Evolutionary conservation across 257 asterid genomes (phyloP).

Genomic region (Nicotiana tabacum): DNA sequence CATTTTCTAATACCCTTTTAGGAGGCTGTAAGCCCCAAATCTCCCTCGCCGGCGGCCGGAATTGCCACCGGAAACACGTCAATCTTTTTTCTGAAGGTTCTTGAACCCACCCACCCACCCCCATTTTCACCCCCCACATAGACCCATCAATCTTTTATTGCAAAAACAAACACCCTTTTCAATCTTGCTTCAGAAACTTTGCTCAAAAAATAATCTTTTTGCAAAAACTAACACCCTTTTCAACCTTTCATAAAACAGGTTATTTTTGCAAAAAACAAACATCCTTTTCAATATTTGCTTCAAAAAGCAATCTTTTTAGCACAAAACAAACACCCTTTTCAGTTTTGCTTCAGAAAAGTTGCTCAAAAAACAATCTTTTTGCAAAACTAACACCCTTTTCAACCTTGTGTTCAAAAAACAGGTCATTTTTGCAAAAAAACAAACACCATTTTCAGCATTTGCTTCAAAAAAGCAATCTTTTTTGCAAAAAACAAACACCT

Average conservation of each 20-base stretch:
- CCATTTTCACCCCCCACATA: background rate
- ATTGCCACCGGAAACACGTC: slow-evolving; percentile 20
- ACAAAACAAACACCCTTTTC: background rate
- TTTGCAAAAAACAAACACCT: background rate
- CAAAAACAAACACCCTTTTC: background rate
- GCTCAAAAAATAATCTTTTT: background rate
- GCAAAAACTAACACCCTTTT: background rate
- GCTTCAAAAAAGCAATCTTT: background rate
- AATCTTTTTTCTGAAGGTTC: too few relatives aligned
- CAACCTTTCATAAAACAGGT: background rate
- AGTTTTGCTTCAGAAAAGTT: background rate
- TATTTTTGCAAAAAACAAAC: too few relatives aligned
- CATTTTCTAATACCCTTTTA: background rate
- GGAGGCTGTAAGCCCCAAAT: slow-evolving; percentile 6
- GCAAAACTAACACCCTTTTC: background rate
- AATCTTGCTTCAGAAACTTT: background rate
- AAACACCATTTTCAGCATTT: too few relatives aligned
- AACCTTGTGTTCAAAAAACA: too few relatives aligned
- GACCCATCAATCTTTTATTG: background rate
- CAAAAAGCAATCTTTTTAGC: background rate
- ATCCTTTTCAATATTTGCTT: too few relatives aligned
- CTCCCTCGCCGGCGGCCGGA: slow-evolving; percentile 13
- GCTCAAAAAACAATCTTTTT: background rate
- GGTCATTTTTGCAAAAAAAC: too few relatives aligned
- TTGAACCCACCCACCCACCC: background rate